Conservation (phyloP, 177 flowering plant species). For the Vitis hybrid region DNA sequence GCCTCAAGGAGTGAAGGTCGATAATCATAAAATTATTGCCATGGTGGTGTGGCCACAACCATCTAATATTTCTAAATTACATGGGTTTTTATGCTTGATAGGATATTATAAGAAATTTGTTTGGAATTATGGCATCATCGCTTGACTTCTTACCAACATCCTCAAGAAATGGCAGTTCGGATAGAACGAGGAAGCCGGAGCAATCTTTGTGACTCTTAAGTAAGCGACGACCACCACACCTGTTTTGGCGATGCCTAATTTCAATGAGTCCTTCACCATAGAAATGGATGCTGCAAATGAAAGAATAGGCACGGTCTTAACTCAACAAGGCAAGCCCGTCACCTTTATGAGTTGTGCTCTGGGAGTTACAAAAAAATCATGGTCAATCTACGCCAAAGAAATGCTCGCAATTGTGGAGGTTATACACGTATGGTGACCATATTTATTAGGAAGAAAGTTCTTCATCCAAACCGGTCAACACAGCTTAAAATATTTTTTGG, state of each 20-base stretch:
- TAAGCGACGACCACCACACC: background rate
- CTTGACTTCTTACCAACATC: no score
- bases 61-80: background rate
- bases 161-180: no score
- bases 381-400: background rate
- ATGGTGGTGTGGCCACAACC: constrained; percentile 18
- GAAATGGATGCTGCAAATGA: background rate
- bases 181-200: no score
- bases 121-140: no score
- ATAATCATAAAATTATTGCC: background rate
- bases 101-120: no score
- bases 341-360: background rate
- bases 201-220: no score
- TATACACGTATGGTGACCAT: no score
- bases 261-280: background rate
- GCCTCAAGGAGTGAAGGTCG: constrained; percentile 4
- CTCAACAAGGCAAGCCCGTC: background rate
- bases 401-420: no score
- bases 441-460: no score
- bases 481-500: no score
- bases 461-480: no score
- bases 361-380: background rate
- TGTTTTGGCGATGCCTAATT: background rate
- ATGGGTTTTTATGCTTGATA: constrained; percentile 6
- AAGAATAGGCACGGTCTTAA: background rate